A percentile compares a stretch with the other conserved stretches of the same genome.
These are phyloP conservation scores for Wickerhamomyces xylosicus DNA, from an alignment of 805 yeast species.

Conservation along the genomic window DNA sequence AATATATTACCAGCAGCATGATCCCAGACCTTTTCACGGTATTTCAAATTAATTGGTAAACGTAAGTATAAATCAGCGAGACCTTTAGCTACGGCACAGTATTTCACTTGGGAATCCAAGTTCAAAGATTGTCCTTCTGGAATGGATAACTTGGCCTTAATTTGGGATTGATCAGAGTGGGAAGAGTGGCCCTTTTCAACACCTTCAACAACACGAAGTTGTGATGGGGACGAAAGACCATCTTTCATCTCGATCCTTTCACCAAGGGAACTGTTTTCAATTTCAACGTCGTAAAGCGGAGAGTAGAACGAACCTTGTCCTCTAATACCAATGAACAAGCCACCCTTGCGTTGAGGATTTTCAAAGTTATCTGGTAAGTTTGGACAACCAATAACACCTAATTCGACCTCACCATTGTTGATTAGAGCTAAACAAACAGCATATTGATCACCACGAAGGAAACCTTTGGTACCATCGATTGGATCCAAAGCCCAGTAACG, in stretches of 20 bases:
- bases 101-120: slow-evolving; percentile 93
- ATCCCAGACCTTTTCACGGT: slow-evolving; percentile 96
- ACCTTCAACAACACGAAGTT: slow-evolving; percentile 75
- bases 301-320: slow-evolving; percentile 52
- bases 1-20: slow-evolving; percentile 94
- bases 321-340: slow-evolving; percentile 59
- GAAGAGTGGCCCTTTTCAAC: slow-evolving; percentile 95
- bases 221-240: slow-evolving; percentile 29
- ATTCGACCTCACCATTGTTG: slow-evolving; percentile 71
- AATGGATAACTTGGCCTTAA: slow-evolving; percentile 57
- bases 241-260: slow-evolving; percentile 41
- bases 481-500: slow-evolving; percentile 98
- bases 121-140: slow-evolving; percentile 53
- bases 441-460: slow-evolving; percentile 90
- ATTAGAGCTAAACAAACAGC: slow-evolving; percentile 91
- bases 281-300: slow-evolving; percentile 24
- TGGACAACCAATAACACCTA: slow-evolving; percentile 97
- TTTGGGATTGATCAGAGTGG: slow-evolving; percentile 71
- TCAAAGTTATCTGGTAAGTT: slow-evolving; percentile 45
- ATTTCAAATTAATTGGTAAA: slow-evolving; percentile 64
- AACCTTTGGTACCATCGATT: slow-evolving; percentile 96
- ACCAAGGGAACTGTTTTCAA: slow-evolving; percentile 24
- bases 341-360: slow-evolving; percentile 43
- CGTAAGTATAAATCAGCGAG: slow-evolving; percentile 89
- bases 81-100: slow-evolving; percentile 84